Evolutionary conservation across 306 rosid genomes (phyloP).

Genomic region (Trichosanthes cucumerina): DNA sequence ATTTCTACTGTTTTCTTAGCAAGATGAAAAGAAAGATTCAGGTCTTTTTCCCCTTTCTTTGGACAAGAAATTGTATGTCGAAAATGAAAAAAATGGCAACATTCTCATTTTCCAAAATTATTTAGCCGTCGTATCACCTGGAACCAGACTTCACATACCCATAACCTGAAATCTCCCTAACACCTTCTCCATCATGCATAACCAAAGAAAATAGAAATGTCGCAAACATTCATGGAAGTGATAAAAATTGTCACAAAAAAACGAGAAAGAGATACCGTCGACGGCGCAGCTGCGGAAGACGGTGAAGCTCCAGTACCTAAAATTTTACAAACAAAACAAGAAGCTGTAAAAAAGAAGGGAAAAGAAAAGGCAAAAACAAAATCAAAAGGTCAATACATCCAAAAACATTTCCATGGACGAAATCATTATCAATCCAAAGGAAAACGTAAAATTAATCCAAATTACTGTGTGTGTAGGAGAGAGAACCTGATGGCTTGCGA

Average conservation of each 20-base stretch:
- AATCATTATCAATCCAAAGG: neutral
- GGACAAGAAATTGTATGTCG: neutral
- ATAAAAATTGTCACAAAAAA: neutral
- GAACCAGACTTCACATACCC: neutral
- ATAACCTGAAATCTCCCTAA: neutral
- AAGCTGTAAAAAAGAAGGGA: constrained; percentile 14
- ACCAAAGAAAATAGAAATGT: neutral
- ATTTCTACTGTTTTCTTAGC: neutral
- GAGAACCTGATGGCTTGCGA: constrained; percentile 15
- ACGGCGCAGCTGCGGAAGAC: neutral
- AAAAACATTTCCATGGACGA: neutral
- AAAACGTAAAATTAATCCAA: neutral
- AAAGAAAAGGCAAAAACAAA: neutral
- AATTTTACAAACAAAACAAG: constrained; percentile 6
- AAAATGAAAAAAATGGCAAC: neutral
- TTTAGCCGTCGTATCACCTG: neutral
- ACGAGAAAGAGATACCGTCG: constrained; percentile 8
- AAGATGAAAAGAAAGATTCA: neutral
- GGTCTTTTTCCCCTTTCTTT: neutral
- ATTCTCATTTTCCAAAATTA: neutral
- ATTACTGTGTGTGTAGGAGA: neutral
- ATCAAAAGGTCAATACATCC: neutral
- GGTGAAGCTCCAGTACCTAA: neutral
- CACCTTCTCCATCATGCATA: neutral
- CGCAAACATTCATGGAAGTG: neutral